Base-by-base conservation (phyloP, 2,329 filamentous ascomycete genomes). In the Sporothrix dimorphospora region DNA sequence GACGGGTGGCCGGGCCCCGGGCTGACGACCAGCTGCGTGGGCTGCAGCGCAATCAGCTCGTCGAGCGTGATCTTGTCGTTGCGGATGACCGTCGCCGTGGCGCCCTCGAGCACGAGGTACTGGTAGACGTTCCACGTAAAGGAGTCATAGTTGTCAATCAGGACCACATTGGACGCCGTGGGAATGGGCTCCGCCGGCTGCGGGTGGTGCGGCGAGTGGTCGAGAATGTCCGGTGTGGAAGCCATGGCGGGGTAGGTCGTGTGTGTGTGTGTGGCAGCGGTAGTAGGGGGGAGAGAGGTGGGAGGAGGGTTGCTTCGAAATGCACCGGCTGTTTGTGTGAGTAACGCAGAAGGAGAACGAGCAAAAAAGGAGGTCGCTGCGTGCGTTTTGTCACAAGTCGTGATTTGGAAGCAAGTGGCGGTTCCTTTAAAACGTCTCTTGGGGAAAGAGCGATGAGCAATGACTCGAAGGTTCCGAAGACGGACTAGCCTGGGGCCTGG, bases 71-170 rank as follows among this genome's bases (percentile, higher is more conserved):
- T 90, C 81, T 97, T 90, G 82, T 99, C 95, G 79, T 99, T 99
- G 77, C 96, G 90, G 82, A 90, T 92, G 24, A 99, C 96, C 4
- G 91, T 93, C 68, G 98, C 96, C 0, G 86, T 92, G 38, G 97
- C 96, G 42, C 96, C 96, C 81, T 98, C 96, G n/a, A 99, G 90
- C 7, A 95, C 92, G 1, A 99, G 89, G 79, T 99, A 99, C 82
- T 99, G 97, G 81, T 98, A 99, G 73, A 99, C 94, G 79, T 99
- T 99, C 94, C 94, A 99, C 73, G 95, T 98, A 81, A 99, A 99
- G 3, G 96, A 98, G 82, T 99, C 96, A 82, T 98, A 99, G 83
- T 99, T 99, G 86, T 99, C 96, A 78, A 99, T 98, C 75, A 99
- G 87, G 75, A 99, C 88, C 72, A 99, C 87, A 82, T 98, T 98